These are phyloP conservation scores for Suillus plorans DNA, from an alignment of 768 basidiomycete genomes.

Conservation along the genomic window DNA sequence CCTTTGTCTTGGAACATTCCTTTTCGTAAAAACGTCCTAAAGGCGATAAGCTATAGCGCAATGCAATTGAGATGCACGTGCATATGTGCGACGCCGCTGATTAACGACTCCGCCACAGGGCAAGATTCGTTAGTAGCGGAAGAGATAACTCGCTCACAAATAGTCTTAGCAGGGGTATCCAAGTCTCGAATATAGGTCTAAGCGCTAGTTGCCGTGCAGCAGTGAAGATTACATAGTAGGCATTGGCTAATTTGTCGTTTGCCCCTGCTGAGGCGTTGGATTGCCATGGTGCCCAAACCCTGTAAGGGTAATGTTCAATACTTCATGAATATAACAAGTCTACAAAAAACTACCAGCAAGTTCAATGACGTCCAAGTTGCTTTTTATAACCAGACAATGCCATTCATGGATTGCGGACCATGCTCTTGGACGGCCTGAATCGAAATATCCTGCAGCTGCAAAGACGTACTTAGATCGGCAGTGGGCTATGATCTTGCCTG, in stretches of 20 bases:
- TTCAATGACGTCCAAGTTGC: constrained; percentile 79
- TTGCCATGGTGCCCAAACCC: constrained; percentile 48
- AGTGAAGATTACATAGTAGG: constrained; percentile 54
- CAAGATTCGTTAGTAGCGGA: neutral
- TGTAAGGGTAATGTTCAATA: constrained; percentile 14
- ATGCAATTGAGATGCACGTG: constrained; percentile 51
- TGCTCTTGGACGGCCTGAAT: constrained; percentile 20
- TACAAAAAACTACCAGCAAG: constrained; percentile 48
- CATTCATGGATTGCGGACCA: constrained; percentile 42
- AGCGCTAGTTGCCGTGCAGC: constrained; percentile 52
- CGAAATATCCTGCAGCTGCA: constrained; percentile 50
- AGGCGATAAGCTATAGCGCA: constrained; percentile 52
- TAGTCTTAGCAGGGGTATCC: constrained; percentile 54
- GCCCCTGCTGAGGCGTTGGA: constrained; percentile 53
- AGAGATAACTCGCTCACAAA: constrained; percentile 43
- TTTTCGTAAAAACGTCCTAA: constrained; percentile 30
- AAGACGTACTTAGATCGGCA: neutral
- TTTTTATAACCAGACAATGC: constrained; percentile 62
- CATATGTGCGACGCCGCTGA: constrained; percentile 46
- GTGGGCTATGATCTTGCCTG: constrained; percentile 36
- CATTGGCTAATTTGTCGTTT: constrained; percentile 52
- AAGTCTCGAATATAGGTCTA: constrained; percentile 52
- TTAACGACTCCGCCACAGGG: constrained; percentile 2
- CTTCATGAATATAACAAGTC: neutral
- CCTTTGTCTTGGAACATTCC: constrained; percentile 26